Percentiles rank a stretch among this genome's conserved stretches.
Conservation (phyloP, 768 basidiomycete species). For the Mrakia frigida region DNA sequence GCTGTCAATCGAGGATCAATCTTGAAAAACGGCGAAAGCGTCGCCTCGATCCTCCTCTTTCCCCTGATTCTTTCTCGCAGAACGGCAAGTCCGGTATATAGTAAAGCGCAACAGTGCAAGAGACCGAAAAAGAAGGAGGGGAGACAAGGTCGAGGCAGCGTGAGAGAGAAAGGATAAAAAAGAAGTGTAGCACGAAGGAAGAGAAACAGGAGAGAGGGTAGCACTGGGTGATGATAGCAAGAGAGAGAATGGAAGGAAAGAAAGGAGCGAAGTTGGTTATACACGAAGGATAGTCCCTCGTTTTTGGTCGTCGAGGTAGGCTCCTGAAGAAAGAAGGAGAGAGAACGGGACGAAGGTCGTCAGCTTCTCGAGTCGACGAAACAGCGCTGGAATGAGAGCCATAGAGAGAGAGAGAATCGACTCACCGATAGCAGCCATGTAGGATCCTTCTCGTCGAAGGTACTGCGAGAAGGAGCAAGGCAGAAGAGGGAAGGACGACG, state of each 20-base stretch:
- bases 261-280: background rate
- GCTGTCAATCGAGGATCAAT: too few relatives aligned
- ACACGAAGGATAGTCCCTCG: background rate
- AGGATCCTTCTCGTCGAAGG: background rate
- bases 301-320: conserved; percentile 11
- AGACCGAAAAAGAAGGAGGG: too few relatives aligned
- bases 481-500: background rate
- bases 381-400: background rate
- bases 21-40: too few relatives aligned
- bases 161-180: background rate
- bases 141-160: background rate
- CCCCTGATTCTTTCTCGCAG: too few relatives aligned
- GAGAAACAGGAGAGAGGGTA: background rate
- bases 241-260: background rate
- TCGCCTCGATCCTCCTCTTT: too few relatives aligned
- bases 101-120: too few relatives aligned
- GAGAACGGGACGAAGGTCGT: background rate
- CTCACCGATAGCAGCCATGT: background rate
- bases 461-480: background rate
- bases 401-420: background rate
- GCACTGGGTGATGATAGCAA: background rate
- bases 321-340: background rate
- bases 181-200: background rate
- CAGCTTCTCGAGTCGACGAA: too few relatives aligned
- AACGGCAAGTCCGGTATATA: too few relatives aligned